Evolutionary conservation across 768 basidiomycete genomes (phyloP).

Genomic region (Termitomyces sp.): DNA sequence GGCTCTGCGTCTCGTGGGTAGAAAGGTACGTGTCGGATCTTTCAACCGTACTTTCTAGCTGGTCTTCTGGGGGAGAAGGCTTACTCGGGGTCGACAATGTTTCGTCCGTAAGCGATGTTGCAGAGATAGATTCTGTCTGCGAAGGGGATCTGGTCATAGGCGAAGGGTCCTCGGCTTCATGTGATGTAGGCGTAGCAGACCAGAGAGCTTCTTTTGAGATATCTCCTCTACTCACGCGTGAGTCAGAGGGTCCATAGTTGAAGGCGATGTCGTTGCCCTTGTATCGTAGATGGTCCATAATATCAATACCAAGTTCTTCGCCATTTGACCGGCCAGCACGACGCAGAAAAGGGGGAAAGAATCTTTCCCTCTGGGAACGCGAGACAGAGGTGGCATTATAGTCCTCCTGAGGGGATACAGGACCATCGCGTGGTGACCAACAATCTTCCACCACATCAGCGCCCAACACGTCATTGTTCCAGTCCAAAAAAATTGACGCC

Average conservation of each 20-base stretch:
- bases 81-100: constrained; percentile 3
- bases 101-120: background rate
- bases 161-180: background rate
- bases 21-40: background rate
- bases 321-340: background rate
- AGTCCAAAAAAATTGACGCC: constrained; percentile 48
- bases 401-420: background rate
- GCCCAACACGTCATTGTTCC: constrained; percentile 33
- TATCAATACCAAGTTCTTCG: constrained; percentile 12
- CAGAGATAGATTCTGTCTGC: constrained; percentile 9
- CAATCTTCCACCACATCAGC: constrained; percentile 12
- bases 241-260: background rate
- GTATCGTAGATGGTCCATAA: constrained; percentile 9
- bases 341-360: background rate
- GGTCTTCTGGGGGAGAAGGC: background rate
- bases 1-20: background rate
- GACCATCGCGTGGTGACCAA: background rate
- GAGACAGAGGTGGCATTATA: background rate
- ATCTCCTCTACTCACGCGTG: background rate
- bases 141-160: constrained; percentile 5
- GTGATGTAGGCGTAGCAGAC: background rate
- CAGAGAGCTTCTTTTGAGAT: background rate
- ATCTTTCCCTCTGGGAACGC: background rate
- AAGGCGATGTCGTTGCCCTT: background rate
- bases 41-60: background rate